phyloP scores from a whole-genome alignment of 768 basidiomycete species.

The Ramaria rubella region DNA sequence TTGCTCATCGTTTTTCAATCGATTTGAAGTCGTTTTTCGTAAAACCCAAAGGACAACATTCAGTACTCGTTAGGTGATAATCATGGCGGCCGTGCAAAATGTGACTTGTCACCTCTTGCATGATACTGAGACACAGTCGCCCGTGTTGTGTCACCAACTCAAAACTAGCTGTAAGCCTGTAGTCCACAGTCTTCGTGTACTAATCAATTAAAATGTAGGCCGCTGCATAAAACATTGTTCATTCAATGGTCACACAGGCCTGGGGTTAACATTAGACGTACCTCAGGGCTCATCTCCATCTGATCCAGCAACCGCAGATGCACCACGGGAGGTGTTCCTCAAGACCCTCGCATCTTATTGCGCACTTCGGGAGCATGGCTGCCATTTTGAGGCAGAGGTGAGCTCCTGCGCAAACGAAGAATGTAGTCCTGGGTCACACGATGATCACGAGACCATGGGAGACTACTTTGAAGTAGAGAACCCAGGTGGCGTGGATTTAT shows the following conservation, averaged over 20 bases:
- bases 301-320: no score
- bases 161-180: neutral
- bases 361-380: slow-evolving; percentile 17
- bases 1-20: neutral
- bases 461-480: neutral
- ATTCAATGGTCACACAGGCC: neutral
- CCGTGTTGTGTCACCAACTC: neutral
- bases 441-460: neutral
- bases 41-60: neutral
- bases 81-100: neutral
- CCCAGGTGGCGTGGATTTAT: slow-evolving; percentile 1
- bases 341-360: slow-evolving; percentile 21
- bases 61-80: no score
- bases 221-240: slow-evolving; percentile 6
- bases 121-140: neutral
- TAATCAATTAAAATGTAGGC: neutral
- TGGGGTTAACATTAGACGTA: no score
- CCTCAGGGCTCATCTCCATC: neutral
- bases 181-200: neutral
- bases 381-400: no score
- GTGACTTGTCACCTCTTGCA: neutral
- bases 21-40: neutral
- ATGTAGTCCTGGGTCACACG: neutral
- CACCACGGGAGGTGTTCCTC: slow-evolving; percentile 13
- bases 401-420: no score